Base-by-base conservation (phyloP, 441 rosid genomes). In the Adansonia gregorii region DNA sequence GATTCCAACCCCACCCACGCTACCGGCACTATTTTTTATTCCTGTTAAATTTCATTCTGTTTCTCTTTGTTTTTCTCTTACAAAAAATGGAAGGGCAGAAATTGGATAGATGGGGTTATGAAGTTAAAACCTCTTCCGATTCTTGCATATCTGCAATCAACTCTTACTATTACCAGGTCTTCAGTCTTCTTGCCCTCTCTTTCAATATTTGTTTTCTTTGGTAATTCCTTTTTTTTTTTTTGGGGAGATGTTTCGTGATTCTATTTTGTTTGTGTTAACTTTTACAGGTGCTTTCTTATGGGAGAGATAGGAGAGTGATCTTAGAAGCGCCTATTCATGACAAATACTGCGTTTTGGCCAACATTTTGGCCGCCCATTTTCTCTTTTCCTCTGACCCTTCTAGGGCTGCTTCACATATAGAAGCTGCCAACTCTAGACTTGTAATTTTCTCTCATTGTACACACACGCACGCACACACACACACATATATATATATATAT, bases 321-420 rank as follows among this genome's bases (percentile, higher is more conserved):
- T 82, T 93, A 31, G 88, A 91, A 52, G 98, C 98, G 2, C 86
- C 88, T 67, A 12, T 72, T 43, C 80, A 74, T 72, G 98, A 93
- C 76, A 86, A 85, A 71, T 88, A 85, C 48, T 95, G 96, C 76
- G 96, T 92, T 24, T 83, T 93, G 79, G 98, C 87, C 65, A 92
- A 93, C 73, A 80, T 90, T 73, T 84, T 93, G 87, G 97, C 92
- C 75, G 97, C 98, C 79, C 89, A 89, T 76, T 89, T 78, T 80
- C 86, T 92, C 73, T 86, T 54, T 60, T 86, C 87, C 74, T 52
- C 83, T 39, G 84, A 88, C 59, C 88, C 87, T 81, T 82, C 89
- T 67, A 81, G 74, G 71, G 88, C 88, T 78, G 20, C 81, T 52
- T 35, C 67, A 8, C 77, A 77, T 72, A 11, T 88, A 58, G 85